Percentiles rank a stretch among this genome's conserved stretches.
Evolutionary conservation across 306 rosid genomes (phyloP).

Genomic region (Cicer judaicum): DNA sequence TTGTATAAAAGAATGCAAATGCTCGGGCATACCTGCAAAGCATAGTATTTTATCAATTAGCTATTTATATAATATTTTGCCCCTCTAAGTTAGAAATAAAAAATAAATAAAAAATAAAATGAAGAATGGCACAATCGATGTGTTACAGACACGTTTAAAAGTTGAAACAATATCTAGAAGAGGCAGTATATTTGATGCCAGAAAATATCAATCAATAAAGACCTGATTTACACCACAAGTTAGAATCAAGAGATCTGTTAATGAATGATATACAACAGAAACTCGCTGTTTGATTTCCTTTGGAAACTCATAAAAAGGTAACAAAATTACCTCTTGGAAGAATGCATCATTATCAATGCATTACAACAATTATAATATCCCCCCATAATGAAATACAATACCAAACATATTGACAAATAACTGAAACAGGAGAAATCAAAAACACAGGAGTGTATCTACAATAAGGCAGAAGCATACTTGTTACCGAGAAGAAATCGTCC

Average conservation of each 20-base stretch:
- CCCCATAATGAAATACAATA: not conserved
- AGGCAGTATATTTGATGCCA: too few species aligned
- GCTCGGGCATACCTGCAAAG: constrained; percentile 88
- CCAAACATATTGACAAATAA: constrained; percentile 32
- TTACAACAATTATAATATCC: not conserved
- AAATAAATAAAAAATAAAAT: too few species aligned
- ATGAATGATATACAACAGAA: not conserved
- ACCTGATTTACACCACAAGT: too few species aligned
- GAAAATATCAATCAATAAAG: too few species aligned
- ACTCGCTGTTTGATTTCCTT: not conserved
- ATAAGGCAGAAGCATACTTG: constrained; percentile 67
- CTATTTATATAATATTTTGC: constrained; percentile 9
- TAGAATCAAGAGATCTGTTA: too few species aligned
- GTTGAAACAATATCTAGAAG: not conserved
- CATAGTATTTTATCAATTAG: constrained; percentile 25
- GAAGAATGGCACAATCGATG: not conserved
- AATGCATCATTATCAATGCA: not conserved
- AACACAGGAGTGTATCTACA: constrained; percentile 19
- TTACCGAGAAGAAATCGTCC: constrained; percentile 98
- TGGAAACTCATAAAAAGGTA: not conserved
- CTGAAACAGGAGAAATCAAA: constrained; percentile 27
- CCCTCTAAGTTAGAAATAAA: not conserved
- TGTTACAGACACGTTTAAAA: not conserved
- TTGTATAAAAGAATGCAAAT: constrained; percentile 94
- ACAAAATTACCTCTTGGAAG: not conserved